Conservation (phyloP, 75 land plant species). For the Picea glauca region DNA sequence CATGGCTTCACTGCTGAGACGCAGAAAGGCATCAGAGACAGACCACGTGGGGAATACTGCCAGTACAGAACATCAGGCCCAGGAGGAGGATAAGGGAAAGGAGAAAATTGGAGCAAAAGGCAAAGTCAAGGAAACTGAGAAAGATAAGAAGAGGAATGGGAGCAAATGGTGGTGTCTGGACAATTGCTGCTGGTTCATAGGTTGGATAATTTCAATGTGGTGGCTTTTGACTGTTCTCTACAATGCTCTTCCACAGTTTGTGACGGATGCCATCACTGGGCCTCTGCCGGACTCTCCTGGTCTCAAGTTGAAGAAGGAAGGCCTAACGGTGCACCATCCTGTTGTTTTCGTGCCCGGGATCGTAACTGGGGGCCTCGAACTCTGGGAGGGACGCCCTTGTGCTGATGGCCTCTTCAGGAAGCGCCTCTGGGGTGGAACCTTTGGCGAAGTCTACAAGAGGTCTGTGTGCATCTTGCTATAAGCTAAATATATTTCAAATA, state of each 20-base stretch:
- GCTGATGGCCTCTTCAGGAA: constrained; percentile 71
- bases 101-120: too few relatives aligned
- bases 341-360: constrained; percentile 84
- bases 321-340: constrained; percentile 51
- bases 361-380: constrained; percentile 84
- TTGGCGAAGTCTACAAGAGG: constrained; percentile 73
- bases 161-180: constrained; percentile 64
- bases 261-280: constrained; percentile 47
- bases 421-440: constrained; percentile 87
- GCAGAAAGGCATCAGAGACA: too few relatives aligned
- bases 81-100: too few relatives aligned
- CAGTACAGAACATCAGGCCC: too few relatives aligned
- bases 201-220: constrained; percentile 59
- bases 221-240: constrained; percentile 59
- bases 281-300: constrained; percentile 58
- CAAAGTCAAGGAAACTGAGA: constrained; percentile 1
- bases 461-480: constrained; percentile 2
- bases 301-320: constrained; percentile 45
- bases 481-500: too few relatives aligned
- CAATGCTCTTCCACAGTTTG: constrained; percentile 44
- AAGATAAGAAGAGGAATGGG: neutral
- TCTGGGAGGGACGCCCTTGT: constrained; percentile 81
- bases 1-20: too few relatives aligned
- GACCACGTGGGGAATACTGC: too few relatives aligned
- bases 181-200: constrained; percentile 72